These are phyloP conservation scores for Lonicera japonica DNA, from an alignment of 129 eudicot species.

Conservation along the genomic window DNA sequence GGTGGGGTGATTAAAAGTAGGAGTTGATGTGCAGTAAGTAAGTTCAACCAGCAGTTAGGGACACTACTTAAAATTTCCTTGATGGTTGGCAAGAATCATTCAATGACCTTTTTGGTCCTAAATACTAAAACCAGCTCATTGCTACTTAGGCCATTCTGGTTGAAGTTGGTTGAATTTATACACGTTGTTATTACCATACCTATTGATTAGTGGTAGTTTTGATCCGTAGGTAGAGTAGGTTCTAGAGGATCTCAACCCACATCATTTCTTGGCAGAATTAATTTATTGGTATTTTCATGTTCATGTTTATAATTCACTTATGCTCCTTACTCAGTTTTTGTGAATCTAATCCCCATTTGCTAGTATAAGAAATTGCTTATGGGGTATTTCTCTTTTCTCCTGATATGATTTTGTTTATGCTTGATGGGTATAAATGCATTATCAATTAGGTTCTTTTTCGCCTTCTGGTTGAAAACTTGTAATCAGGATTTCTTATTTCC, in stretches of 20 bases:
- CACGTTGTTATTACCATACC: too few species aligned
- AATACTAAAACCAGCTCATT: constrained; percentile 10
- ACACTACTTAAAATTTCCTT: not conserved
- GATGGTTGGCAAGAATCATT: constrained; percentile 1
- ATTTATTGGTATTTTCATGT: not conserved
- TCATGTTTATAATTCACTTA: not conserved
- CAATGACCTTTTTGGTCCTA: not conserved
- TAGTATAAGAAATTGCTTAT: too few species aligned
- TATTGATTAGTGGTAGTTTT: not conserved
- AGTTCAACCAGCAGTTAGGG: not conserved
- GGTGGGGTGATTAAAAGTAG: not conserved
- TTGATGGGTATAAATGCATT: not conserved
- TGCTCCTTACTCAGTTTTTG: too few species aligned
- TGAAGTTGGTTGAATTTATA: not conserved
- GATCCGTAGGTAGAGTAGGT: not conserved
- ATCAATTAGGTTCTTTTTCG: too few species aligned
- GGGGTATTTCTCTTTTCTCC: not conserved
- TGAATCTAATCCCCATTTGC: not conserved
- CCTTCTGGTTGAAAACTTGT: too few species aligned
- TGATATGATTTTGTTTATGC: not conserved
- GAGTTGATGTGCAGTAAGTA: not conserved
- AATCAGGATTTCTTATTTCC: too few species aligned
- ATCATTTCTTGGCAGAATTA: not conserved
- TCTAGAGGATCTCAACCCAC: too few species aligned
- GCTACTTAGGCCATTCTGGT: not conserved